phyloP scores from a whole-genome alignment of 1,284 basidiomycete species.

The Pyrrhoderma lamaoense region DNA sequence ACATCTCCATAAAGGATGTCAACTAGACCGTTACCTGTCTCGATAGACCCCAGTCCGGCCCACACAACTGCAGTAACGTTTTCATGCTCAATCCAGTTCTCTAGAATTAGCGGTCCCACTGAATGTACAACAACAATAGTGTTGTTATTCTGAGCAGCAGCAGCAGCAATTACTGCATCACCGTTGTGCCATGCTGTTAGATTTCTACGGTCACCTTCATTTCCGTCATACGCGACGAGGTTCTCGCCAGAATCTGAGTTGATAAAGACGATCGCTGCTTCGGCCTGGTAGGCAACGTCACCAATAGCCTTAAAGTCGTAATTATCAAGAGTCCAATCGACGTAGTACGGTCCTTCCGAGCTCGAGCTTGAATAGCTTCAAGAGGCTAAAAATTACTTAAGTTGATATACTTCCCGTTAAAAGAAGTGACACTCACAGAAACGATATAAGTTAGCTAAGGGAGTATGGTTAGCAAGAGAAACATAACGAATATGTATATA shows the following conservation, averaged over 20 bases:
- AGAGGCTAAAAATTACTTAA: too few species aligned
- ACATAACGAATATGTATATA: not conserved
- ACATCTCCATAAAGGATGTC: slow-evolving; percentile 40
- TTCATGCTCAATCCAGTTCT: slow-evolving; percentile 56
- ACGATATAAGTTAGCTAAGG: slow-evolving; percentile 26
- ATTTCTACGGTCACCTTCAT: slow-evolving; percentile 67
- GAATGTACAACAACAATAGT: slow-evolving; percentile 72
- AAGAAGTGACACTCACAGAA: slow-evolving; percentile 19
- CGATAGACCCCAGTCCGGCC: too few species aligned
- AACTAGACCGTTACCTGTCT: slow-evolving; percentile 34
- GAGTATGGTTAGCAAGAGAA: not conserved
- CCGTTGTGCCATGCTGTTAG: slow-evolving; percentile 62
- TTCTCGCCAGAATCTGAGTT: slow-evolving; percentile 42
- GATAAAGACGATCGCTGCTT: slow-evolving; percentile 59
- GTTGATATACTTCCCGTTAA: not conserved
- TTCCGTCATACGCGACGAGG: slow-evolving; percentile 52
- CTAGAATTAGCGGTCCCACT: slow-evolving; percentile 62
- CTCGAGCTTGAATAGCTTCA: slow-evolving; percentile 39
- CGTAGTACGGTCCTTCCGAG: slow-evolving; percentile 34
- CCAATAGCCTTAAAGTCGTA: slow-evolving; percentile 44
- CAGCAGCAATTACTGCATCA: slow-evolving; percentile 44
- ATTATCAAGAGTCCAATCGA: slow-evolving; percentile 48
- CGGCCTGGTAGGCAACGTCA: slow-evolving; percentile 44
- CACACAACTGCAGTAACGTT: slow-evolving; percentile 30
- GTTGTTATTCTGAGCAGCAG: slow-evolving; percentile 49